Percentiles rank a stretch among this genome's conserved stretches.
Conservation (phyloP, 257 asterid genomes). For the Ajuga chamaepitys region DNA sequence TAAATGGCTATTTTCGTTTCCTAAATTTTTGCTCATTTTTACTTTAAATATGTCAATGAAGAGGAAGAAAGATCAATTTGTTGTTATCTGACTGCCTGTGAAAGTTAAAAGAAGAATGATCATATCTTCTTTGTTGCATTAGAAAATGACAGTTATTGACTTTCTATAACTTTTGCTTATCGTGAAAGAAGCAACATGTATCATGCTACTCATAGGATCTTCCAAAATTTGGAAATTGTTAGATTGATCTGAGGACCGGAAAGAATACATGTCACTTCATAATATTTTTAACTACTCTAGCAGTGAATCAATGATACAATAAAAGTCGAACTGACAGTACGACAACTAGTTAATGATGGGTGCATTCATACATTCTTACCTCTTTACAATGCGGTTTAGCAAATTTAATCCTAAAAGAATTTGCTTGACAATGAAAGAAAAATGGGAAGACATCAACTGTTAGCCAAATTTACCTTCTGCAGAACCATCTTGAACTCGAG, state of each 20-base stretch:
- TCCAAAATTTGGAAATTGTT: neutral
- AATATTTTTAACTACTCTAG: neutral
- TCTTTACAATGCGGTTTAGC: neutral
- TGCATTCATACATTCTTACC: neutral
- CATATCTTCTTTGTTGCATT: neutral
- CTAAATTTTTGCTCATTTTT: neutral
- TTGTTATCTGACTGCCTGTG: neutral
- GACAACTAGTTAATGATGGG: neutral
- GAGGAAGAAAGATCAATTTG: neutral
- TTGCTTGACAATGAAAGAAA: neutral
- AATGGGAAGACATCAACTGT: conserved; percentile 4
- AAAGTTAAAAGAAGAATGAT: neutral
- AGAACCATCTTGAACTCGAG: conserved; percentile 96
- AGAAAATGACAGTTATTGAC: neutral
- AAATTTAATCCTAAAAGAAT: neutral
- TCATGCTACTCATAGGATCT: neutral
- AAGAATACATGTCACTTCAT: neutral
- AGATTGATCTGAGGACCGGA: neutral
- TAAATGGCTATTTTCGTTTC: neutral
- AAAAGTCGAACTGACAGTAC: neutral
- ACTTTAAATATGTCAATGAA: neutral
- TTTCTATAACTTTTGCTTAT: neutral
- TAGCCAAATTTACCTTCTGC: conserved; percentile 68
- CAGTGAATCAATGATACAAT: neutral
- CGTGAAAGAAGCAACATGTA: neutral